Evolutionary conservation across 2,329 filamentous ascomycete species (phyloP).

Genomic region (Penicillium griseofulvum): DNA sequence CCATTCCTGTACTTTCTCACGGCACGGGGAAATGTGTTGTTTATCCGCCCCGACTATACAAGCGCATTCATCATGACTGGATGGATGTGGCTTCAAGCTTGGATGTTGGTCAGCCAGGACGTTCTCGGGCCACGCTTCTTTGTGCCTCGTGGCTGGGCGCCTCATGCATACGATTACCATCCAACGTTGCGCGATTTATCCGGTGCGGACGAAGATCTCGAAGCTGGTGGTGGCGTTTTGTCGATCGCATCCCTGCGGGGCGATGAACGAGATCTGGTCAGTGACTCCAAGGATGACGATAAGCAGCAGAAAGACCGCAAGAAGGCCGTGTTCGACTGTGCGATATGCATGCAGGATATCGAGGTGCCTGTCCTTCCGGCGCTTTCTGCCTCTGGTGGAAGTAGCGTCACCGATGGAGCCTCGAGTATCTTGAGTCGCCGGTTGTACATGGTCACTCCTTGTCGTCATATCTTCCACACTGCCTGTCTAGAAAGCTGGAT

Average conservation of each 20-base stretch:
- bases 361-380: conserved; percentile 74
- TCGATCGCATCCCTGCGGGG: conserved; percentile 70
- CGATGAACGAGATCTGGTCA: conserved; percentile 40
- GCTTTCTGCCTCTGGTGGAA: conserved; percentile 51
- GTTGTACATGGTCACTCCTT: conserved; percentile 95
- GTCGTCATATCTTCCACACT: conserved; percentile 92
- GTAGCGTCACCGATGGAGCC: conserved; percentile 43
- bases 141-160: conserved; percentile 65
- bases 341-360: conserved; percentile 88
- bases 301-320: conserved; percentile 50
- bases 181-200: conserved; percentile 65
- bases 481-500: conserved; percentile 94
- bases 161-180: conserved; percentile 83
- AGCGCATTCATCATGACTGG: conserved; percentile 64
- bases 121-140: conserved; percentile 86
- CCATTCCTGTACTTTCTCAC: conserved; percentile 87
- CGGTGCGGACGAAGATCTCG: conserved; percentile 66
- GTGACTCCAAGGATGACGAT: conserved; percentile 41
- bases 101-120: conserved; percentile 75
- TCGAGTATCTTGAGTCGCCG: conserved; percentile 72
- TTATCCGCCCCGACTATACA: conserved; percentile 65
- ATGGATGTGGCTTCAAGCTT: conserved; percentile 87
- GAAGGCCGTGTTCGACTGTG: conserved; percentile 75
- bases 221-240: conserved; percentile 69
- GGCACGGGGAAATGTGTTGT: conserved; percentile 74